A percentile compares a stretch with the other conserved stretches of the same genome.
Evolutionary conservation across 1,284 basidiomycete species (phyloP).

Genomic region (Cystobasidium sp.): DNA sequence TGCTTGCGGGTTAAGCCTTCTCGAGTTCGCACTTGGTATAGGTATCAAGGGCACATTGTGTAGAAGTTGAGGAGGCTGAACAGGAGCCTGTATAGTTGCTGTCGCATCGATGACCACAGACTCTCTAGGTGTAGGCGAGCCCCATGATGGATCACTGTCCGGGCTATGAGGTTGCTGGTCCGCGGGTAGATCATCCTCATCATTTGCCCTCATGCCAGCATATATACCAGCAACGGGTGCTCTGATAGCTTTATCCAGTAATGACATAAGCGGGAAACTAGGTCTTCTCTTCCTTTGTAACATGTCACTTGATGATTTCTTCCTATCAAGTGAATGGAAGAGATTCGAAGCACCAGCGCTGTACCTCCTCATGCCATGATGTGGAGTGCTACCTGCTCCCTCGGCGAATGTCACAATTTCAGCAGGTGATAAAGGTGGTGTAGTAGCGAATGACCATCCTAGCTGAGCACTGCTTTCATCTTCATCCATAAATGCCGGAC

Average conservation of each 20-base stretch:
- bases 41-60: constrained; percentile 1
- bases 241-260: constrained; percentile 32
- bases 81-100: background rate
- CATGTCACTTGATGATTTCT: constrained; percentile 20
- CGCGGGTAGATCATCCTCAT: background rate
- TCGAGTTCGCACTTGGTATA: background rate
- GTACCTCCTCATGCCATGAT: constrained; percentile 1
- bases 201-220: background rate
- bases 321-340: background rate
- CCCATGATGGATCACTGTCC: constrained; percentile 25
- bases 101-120: constrained; percentile 7
- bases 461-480: constrained; percentile 11
- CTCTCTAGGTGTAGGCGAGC: constrained; percentile 34
- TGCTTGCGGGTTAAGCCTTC: background rate
- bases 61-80: background rate
- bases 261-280: constrained; percentile 34
- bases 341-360: constrained; percentile 21
- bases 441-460: constrained; percentile 41
- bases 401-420: constrained; percentile 42
- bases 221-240: constrained; percentile 6
- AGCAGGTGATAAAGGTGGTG: constrained; percentile 37
- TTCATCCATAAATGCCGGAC: constrained; percentile 7
- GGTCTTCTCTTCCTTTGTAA: constrained; percentile 35
- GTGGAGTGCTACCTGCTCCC: constrained; percentile 7
- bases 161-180: background rate